These are phyloP conservation scores for Tarenaya hassleriana DNA, from an alignment of 345 rosid species.

Conservation along the genomic window DNA sequence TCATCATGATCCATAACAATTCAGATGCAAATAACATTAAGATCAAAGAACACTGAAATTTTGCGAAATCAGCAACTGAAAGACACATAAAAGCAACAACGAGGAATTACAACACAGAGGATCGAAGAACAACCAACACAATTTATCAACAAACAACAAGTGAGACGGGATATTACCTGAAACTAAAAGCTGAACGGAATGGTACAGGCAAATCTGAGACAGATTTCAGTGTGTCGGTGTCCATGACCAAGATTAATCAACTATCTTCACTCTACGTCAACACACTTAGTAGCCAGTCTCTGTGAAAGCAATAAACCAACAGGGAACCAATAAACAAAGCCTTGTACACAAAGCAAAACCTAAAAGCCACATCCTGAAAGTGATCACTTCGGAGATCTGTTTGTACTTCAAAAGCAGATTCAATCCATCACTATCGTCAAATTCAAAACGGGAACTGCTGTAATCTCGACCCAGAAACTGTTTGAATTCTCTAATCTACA, in stretches of 20 bases:
- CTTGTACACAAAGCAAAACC: conserved; percentile 1
- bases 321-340: not conserved
- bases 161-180: conserved; percentile 44
- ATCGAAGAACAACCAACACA: conserved; percentile 1
- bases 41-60: not conserved
- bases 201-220: conserved; percentile 62
- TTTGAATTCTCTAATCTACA: too few relatives aligned
- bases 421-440: conserved; percentile 7
- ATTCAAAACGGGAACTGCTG: conserved; percentile 2
- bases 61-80: too few relatives aligned
- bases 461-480: conserved; percentile 2
- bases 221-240: conserved; percentile 63
- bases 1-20: conserved; percentile 7
- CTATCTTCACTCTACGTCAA: conserved; percentile 18
- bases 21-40: not conserved
- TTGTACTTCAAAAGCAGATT: not conserved
- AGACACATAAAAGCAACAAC: too few relatives aligned
- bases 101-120: not conserved
- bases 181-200: conserved; percentile 62
- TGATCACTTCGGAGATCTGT: conserved; percentile 2
- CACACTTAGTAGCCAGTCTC: not conserved
- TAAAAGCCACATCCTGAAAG: not conserved
- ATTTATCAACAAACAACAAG: conserved; percentile 3
- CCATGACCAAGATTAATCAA: conserved; percentile 36
- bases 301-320: not conserved